phyloP scores from a whole-genome alignment of 129 eudicot species.

The Flaveria robusta region DNA sequence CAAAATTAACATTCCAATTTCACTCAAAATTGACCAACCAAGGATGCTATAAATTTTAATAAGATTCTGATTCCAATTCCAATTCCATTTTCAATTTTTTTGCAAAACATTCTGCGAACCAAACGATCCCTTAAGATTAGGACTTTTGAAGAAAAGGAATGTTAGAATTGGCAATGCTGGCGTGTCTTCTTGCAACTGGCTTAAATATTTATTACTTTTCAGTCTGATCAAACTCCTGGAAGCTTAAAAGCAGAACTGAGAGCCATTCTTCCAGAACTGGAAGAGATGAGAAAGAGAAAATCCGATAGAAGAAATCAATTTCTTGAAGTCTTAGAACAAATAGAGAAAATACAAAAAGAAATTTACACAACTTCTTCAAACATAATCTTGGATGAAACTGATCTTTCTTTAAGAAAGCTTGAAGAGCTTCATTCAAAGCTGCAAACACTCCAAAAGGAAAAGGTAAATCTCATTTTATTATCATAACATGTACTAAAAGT shows the following conservation, averaged over 20 bases:
- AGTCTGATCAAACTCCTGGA: constrained; percentile 67
- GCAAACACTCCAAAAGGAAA: constrained; percentile 74
- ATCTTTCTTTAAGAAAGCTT: constrained; percentile 46
- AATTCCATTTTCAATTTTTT: too few species aligned
- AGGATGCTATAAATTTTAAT: too few species aligned
- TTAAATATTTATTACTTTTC: constrained; percentile 24
- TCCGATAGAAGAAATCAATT: constrained; percentile 68
- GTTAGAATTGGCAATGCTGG: background rate
- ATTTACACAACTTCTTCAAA: constrained; percentile 41
- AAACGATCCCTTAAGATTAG: background rate
- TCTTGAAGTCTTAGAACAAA: constrained; percentile 58
- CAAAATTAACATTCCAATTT: too few species aligned
- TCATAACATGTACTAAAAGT: background rate
- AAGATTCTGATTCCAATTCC: too few species aligned
- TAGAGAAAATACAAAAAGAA: constrained; percentile 59
- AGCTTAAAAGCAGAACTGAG: constrained; percentile 77
- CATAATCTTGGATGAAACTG: constrained; percentile 57
- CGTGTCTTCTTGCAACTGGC: constrained; percentile 2
- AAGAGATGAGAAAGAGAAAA: constrained; percentile 84
- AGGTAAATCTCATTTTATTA: constrained; percentile 36
- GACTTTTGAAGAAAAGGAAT: background rate
- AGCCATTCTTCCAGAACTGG: constrained; percentile 67
- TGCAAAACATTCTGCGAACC: too few species aligned
- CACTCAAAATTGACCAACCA: too few species aligned
- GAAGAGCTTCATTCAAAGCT: constrained; percentile 73